Conservation (phyloP, 2,329 filamentous ascomycete genomes). For the Podosphaera xanthii region DNA sequence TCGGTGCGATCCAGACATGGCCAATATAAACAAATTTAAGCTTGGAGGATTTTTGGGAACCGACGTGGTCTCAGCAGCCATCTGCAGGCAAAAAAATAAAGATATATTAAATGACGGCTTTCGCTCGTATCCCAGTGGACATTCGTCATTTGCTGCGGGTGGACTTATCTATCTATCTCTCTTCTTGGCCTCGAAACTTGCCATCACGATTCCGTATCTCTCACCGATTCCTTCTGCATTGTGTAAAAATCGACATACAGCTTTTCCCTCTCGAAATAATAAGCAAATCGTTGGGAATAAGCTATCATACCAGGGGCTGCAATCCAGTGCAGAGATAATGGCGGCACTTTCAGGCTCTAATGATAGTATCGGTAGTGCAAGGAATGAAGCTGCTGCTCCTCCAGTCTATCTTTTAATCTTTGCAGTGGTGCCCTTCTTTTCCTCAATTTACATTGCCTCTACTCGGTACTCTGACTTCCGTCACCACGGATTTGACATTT, state of each 20-base stretch:
- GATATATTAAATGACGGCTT: conserved; percentile 56
- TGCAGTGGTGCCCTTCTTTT: conserved; percentile 45
- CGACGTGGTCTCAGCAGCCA: conserved; percentile 48
- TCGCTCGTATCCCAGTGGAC: conserved; percentile 60
- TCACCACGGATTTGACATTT: conserved; percentile 80
- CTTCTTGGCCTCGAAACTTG: conserved; percentile 67
- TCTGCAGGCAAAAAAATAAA: conserved; percentile 46
- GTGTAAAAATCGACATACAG: conserved; percentile 33
- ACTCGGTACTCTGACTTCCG: conserved; percentile 76
- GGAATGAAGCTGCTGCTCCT: conserved; percentile 58
- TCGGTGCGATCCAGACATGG: conserved; percentile 55
- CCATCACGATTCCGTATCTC: conserved; percentile 49
- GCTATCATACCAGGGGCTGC: background rate
- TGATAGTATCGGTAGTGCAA: conserved; percentile 25
- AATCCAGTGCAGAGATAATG: background rate
- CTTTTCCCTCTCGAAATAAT: conserved; percentile 28
- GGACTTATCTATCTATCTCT: conserved; percentile 71
- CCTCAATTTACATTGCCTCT: conserved; percentile 59
- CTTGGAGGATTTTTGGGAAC: conserved; percentile 34
- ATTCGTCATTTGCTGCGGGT: conserved; percentile 52
- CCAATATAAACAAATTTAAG: conserved; percentile 32
- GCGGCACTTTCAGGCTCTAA: conserved; percentile 8
- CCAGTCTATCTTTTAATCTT: conserved; percentile 57
- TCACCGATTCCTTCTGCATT: conserved; percentile 23
- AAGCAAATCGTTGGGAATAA: background rate